Conservation (phyloP, 345 rosid genomes). For the Camelina sativa region DNA sequence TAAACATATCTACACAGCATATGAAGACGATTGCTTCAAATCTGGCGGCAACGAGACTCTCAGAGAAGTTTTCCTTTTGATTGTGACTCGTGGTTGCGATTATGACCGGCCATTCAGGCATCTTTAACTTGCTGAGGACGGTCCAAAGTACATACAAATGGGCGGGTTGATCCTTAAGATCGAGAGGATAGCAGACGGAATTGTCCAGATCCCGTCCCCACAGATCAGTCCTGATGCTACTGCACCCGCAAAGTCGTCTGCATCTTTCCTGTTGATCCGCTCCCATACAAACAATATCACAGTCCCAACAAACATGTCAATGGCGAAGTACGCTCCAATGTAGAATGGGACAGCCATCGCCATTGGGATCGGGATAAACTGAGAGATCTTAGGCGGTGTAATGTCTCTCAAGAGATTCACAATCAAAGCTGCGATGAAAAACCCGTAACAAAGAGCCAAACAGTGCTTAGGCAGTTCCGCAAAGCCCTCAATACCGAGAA, state of each 20-base stretch:
- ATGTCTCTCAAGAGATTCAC: slow-evolving; percentile 73
- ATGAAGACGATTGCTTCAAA: slow-evolving; percentile 23
- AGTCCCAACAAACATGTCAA: slow-evolving; percentile 88
- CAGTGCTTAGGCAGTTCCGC: slow-evolving; percentile 84
- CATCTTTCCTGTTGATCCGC: slow-evolving; percentile 59
- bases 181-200: slow-evolving; percentile 88
- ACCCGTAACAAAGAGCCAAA: slow-evolving; percentile 72
- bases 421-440: slow-evolving; percentile 63
- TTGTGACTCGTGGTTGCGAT: neutral
- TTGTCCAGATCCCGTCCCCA: slow-evolving; percentile 92
- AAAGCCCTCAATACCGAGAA: slow-evolving; percentile 78
- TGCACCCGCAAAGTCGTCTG: slow-evolving; percentile 79
- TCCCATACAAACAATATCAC: slow-evolving; percentile 82
- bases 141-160: slow-evolving; percentile 93
- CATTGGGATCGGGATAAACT: slow-evolving; percentile 88
- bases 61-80: neutral
- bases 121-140: slow-evolving; percentile 52
- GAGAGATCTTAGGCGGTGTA: slow-evolving; percentile 67
- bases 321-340: slow-evolving; percentile 89
- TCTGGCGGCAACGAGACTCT: slow-evolving; percentile 1
- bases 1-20: slow-evolving; percentile 30
- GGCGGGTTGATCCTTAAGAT: slow-evolving; percentile 88
- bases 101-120: neutral
- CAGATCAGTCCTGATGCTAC: slow-evolving; percentile 93
- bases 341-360: slow-evolving; percentile 94